Percentiles rank a stretch among this genome's conserved stretches.
Conservation (phyloP, 345 rosid species). For the Ceriops zippeliana region DNA sequence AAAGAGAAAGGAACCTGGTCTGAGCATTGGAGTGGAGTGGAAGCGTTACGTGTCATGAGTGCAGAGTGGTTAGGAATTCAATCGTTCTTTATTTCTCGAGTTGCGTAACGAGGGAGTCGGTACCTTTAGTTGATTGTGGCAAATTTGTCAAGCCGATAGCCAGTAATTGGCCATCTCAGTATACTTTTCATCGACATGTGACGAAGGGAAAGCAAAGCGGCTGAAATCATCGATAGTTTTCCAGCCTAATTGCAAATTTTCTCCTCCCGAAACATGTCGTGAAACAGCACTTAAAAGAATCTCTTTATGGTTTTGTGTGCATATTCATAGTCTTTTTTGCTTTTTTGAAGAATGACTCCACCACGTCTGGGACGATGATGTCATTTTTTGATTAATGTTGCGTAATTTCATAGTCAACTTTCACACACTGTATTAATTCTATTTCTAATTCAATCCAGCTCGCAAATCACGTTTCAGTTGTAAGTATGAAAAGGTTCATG, state of each 20-base stretch:
- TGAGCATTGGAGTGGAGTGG: neutral
- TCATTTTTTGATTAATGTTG: too few species aligned
- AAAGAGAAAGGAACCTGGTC: neutral
- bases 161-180: constrained; percentile 25
- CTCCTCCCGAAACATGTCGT: neutral
- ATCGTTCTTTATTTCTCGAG: constrained; percentile 7
- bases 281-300: neutral
- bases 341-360: neutral
- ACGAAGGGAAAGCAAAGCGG: constrained; percentile 29
- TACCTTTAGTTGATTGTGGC: constrained; percentile 4
- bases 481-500: too few species aligned
- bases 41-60: constrained; percentile 26
- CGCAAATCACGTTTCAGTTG: too few species aligned
- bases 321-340: too few species aligned
- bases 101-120: neutral
- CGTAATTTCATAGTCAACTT: too few species aligned
- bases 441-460: too few species aligned
- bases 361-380: neutral
- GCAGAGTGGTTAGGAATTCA: constrained; percentile 16
- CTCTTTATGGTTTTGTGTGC: neutral
- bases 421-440: too few species aligned
- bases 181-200: constrained; percentile 16
- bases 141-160: constrained; percentile 20
- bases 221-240: constrained; percentile 15
- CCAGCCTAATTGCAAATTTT: constrained; percentile 22